phyloP scores from a whole-genome alignment of 306 rosid species.

The Arachis hypogaea region DNA sequence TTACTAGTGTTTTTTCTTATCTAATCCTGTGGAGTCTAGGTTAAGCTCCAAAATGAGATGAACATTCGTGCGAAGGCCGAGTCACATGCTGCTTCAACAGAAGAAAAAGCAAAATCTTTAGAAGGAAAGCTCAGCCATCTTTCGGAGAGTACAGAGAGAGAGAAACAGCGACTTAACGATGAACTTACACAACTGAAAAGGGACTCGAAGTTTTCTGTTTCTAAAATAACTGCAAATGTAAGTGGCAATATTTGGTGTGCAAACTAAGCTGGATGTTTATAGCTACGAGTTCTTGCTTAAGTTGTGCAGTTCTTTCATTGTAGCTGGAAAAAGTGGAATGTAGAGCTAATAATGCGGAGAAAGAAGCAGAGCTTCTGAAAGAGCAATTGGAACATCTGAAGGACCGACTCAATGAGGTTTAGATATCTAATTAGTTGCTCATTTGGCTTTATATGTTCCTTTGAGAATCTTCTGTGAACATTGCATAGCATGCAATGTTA shows the following conservation, averaged over 20 bases:
- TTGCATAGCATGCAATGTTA: constrained; percentile 5
- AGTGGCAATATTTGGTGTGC: constrained; percentile 40
- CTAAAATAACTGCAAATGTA: constrained; percentile 72
- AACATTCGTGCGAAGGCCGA: constrained; percentile 75
- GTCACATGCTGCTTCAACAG: constrained; percentile 64
- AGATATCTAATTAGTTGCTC: constrained; percentile 32
- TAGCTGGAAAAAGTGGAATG: constrained; percentile 83
- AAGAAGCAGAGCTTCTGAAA: constrained; percentile 67
- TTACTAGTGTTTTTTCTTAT: constrained; percentile 6
- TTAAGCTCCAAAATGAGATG: constrained; percentile 70
- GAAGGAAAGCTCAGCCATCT: constrained; percentile 64
- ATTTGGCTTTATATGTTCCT: constrained; percentile 21
- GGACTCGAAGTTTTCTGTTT: constrained; percentile 73
- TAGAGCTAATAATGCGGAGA: constrained; percentile 77
- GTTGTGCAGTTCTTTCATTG: constrained; percentile 38
- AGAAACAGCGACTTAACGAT: constrained; percentile 55
- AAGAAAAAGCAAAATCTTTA: constrained; percentile 63
- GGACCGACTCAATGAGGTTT: constrained; percentile 77
- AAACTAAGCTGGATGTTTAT: constrained; percentile 8
- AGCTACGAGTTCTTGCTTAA: constrained; percentile 18
- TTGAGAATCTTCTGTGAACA: constrained; percentile 19
- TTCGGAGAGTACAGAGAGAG: constrained; percentile 68
- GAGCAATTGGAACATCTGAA: constrained; percentile 70
- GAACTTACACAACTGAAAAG: constrained; percentile 64
- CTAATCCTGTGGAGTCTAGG: constrained; percentile 50